Base-by-base conservation (phyloP, 2,329 filamentous ascomycete species). In the Alternaria viburni region DNA sequence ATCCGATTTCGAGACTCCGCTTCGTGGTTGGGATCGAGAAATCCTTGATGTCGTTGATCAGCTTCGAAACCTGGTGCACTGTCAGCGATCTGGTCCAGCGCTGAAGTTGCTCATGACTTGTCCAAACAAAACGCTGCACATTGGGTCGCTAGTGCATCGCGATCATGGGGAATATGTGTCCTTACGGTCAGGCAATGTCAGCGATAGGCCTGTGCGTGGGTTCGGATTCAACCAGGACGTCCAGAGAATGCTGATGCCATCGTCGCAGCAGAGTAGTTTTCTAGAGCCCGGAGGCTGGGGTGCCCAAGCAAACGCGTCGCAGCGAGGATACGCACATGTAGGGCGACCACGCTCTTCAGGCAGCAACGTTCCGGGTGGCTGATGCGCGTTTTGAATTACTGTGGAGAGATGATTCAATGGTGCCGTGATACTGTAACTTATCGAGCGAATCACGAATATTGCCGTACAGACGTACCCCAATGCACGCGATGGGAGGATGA, bases 331-430 rank as follows among this genome's bases (percentile, higher is more conserved):
- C 32, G 32, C 32, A 1, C 1, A 36, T 36, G 15, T 36, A 36
- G 32, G 32, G 32, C 32, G 32, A n/a, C 32, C 32, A 36, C 32
- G 32, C 32, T 36, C 32, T n/a, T 36, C 32, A 36, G 32, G 32
- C 9, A 36, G 32, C 32, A 36, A 36, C 32, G 32, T 36, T 2
- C 32, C 32, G 15, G 32, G 32, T 36, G 32, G 32, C 1, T 36
- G 8, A 36, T n/a, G 15, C 2, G 4, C 32, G 15, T n/a, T 9
- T 1, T n/a, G 0, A 36, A 0, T 36, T 36, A 1, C 15, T 36
- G 15, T 10, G 7, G 0, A n/a, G 1, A 36, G 15, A 1, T 1
- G 0, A 36, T 36, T 4, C 4, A 36, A 1, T 9, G 32, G 4
- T n/a, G 15, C 1, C 32, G 8, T 36, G 7, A 0, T 36, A 36